Base-by-base conservation (phyloP, 2,329 filamentous ascomycete genomes). In the Fusarium succisae region DNA sequence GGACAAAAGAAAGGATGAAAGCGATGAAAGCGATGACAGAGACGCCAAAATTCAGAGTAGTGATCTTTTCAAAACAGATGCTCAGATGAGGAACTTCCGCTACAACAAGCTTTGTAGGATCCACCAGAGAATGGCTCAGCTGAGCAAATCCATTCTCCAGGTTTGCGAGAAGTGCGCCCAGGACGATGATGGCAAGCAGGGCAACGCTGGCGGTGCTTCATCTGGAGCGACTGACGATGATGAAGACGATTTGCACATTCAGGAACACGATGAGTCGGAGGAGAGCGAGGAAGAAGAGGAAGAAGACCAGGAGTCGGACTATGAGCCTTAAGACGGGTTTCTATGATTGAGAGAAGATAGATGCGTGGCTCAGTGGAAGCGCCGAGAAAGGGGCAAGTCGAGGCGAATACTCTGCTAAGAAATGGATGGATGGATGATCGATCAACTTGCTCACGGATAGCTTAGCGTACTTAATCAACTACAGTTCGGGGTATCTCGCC, bases 401-500 rank as follows among this genome's bases (percentile, higher is more conserved):
- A 39, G 38, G 22, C 12, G 26, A 30, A 47, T n/a, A n/a, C 14
- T 30, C 15, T 35, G 37, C n/a, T 35, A 26, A 47, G 43, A 20
- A 20, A n/a, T 30, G 41, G 24, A 20, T 6, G 11, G 22, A 48
- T 50, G 26, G 12, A 26, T n/a, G 37, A 38, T 69, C n/a, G 26
- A 50, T 50, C 18, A n/a, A 35, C 38, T 63, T 62, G 57, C 56
- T 58, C 39, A 12, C n/a, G 39, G 24, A 20, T 59, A 60, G 45
- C 72, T 59, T 43, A 64, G 55, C 15, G 28, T 44, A 17, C 28
- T 56, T 24, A 53, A 54, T 59, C 51, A 43, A 62, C 35, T 66
- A 63, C 56, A 43, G 47, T 61, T 67, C 20, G 69, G 72, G 72
- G 72, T 75, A 75, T 75, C 70, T 66, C 57, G 39, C 59, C 43